Percentiles rank a stretch among this genome's conserved stretches.
phyloP scores from a whole-genome alignment of 768 basidiomycete genomes.

The Leucosporidium scottii region DNA sequence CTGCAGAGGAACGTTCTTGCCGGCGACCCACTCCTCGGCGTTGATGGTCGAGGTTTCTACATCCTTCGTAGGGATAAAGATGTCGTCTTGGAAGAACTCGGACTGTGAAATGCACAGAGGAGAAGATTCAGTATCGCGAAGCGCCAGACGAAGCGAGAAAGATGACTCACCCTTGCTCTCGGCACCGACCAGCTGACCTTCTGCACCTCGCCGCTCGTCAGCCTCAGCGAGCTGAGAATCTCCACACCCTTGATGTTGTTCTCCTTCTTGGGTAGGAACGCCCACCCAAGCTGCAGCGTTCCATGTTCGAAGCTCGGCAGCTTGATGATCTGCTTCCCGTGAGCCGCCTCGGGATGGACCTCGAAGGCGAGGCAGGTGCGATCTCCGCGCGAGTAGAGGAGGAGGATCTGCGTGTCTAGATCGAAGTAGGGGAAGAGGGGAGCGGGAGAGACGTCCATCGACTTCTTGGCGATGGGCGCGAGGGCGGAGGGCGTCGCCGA shows the following conservation, averaged over 20 bases:
- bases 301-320: slow-evolving; percentile 41
- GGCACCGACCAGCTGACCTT: slow-evolving; percentile 42
- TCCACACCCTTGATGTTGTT: slow-evolving; percentile 43
- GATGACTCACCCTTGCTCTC: slow-evolving; percentile 39
- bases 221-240: slow-evolving; percentile 37
- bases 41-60: slow-evolving; percentile 25
- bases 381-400: slow-evolving; percentile 44
- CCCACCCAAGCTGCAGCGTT: slow-evolving; percentile 39
- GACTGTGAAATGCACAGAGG: slow-evolving; percentile 28
- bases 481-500: slow-evolving; percentile 11
- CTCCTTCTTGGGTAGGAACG: slow-evolving; percentile 40
- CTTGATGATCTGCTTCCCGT: slow-evolving; percentile 34
- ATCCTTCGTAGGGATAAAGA: slow-evolving; percentile 41
- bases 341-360: slow-evolving; percentile 21
- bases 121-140: neutral
- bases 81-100: slow-evolving; percentile 45
- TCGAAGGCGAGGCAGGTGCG: slow-evolving; percentile 41
- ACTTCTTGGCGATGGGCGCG: slow-evolving; percentile 25
- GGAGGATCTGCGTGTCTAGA: slow-evolving; percentile 42
- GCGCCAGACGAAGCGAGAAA: neutral
- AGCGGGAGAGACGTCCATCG: slow-evolving; percentile 43
- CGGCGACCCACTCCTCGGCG: slow-evolving; percentile 38
- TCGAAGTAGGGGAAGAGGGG: slow-evolving; percentile 43
- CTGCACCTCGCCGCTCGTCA: slow-evolving; percentile 41
- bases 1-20: slow-evolving; percentile 23